These are phyloP conservation scores for Westerdykella aurantiaca DNA, from an alignment of 2,329 filamentous ascomycete species.

Conservation along the genomic window DNA sequence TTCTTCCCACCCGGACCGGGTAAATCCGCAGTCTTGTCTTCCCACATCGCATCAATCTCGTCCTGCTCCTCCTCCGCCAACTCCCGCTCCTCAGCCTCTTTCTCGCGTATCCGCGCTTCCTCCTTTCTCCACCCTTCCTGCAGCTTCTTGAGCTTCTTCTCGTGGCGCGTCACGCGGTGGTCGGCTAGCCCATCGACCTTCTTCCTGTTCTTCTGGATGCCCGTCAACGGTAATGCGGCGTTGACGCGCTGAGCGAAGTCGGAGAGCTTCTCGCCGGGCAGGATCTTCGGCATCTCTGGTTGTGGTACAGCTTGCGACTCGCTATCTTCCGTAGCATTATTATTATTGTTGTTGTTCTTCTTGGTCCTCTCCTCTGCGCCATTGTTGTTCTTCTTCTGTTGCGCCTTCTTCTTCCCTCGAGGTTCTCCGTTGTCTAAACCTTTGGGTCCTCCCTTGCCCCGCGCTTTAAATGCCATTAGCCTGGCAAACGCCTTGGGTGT, in stretches of 20 bases:
- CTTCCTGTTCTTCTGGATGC: constrained; percentile 57
- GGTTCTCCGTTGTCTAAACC: constrained; percentile 66
- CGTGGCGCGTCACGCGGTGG: constrained; percentile 67
- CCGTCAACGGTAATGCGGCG: constrained; percentile 70
- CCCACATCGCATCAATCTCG: constrained; percentile 57
- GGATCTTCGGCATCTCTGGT: constrained; percentile 54
- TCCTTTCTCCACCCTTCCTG: constrained; percentile 55
- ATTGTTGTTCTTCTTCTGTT: constrained; percentile 6
- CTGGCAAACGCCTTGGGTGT: constrained; percentile 82
- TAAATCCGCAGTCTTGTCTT: constrained; percentile 58
- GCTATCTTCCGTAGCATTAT: constrained; percentile 12
- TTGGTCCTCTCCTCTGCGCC: constrained; percentile 1
- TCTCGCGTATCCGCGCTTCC: constrained; percentile 55
- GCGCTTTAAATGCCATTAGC: constrained; percentile 67
- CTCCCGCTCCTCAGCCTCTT: constrained; percentile 71
- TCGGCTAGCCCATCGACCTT: constrained; percentile 62
- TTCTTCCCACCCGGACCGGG: constrained; percentile 48
- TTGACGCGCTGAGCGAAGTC: constrained; percentile 82
- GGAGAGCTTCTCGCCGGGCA: constrained; percentile 74
- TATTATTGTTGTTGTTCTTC: constrained; percentile 8
- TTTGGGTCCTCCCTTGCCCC: constrained; percentile 46
- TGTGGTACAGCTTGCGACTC: constrained; percentile 35
- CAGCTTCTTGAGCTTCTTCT: constrained; percentile 65
- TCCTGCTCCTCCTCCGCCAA: constrained; percentile 59
- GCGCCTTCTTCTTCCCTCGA: constrained; percentile 10